Evolutionary conservation across 2,329 filamentous ascomycete species (phyloP), one percentile per base, ranked within the genome.

Genomic region (Lachnellula cervina): DNA sequence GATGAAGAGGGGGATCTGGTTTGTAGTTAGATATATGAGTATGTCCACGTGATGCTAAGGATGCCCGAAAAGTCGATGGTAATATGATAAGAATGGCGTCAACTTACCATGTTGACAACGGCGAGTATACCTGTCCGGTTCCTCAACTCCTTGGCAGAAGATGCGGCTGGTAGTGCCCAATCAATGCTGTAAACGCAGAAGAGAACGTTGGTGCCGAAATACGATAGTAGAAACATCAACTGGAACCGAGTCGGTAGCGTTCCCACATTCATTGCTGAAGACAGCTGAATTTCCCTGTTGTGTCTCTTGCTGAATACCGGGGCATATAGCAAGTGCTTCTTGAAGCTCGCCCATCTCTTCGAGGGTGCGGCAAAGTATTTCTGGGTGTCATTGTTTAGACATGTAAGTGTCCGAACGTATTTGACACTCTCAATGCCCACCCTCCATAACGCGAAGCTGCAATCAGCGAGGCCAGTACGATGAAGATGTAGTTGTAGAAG

Each of bases 171-270:
- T 16, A 72, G 72, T 35, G 74, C 73, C 68, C 80, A 90, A 48
- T 83, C 78, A 50, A 92, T 82, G 55, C 80, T 79, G 42, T 84
- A 75, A 50, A 88, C 76, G 69, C 88, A 92, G 73, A 94, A 96
- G 8, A 84, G 84, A 43, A 93, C 69, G 68, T 96, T 95, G 57
- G 83, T 84, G 3, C 75, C 75, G n/a, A 89, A 72, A 69, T 93
- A 93, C 28, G 81, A 71, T 23, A 80, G 49, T 17, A 95, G 74
- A 65, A 94, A 78, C 50, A 89, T 69, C 11, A 85, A 81, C 69
- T 95, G 89, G 65, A 92, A 84, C 49, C 90, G 78, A n/a, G 87
- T 88, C 0, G 90, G 90, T 17, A 95, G 74, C 0, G 89, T 93
- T 60, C 90, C 88, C 53, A 90, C 82, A 62, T 85, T 85, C 67